Conservation (phyloP, 2,329 filamentous ascomycete genomes). For the Aspergillus pseudotamarii region DNA sequence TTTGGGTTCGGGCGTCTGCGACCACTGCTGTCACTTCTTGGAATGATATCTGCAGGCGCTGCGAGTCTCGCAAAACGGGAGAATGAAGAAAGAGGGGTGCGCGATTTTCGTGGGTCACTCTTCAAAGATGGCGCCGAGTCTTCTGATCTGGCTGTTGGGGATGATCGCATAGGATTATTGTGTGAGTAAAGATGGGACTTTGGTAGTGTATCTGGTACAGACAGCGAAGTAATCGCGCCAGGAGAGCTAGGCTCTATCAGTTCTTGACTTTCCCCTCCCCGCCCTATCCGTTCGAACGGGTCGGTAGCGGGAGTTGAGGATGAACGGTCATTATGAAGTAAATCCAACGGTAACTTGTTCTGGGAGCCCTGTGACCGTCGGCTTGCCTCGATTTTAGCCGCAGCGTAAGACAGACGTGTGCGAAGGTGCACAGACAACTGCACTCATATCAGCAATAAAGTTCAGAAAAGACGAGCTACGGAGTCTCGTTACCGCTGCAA, state of each 20-base stretch:
- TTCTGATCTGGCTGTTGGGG: constrained; percentile 17
- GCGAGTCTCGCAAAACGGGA: constrained; percentile 39
- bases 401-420: constrained; percentile 85
- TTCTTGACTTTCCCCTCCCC: constrained; percentile 5
- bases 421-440: constrained; percentile 78
- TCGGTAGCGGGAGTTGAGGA: constrained; percentile 58
- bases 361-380: constrained; percentile 76
- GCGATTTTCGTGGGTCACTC: constrained; percentile 21
- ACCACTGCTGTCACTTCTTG: constrained; percentile 31
- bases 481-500: constrained; percentile 70
- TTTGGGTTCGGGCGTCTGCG: constrained; percentile 45
- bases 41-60: constrained; percentile 47
- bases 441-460: constrained; percentile 25
- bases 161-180: constrained; percentile 14
- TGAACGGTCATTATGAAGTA: constrained; percentile 69
- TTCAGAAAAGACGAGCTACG: not conserved
- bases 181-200: constrained; percentile 13
- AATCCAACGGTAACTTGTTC: constrained; percentile 74
- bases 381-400: constrained; percentile 88
- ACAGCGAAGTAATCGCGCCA: constrained; percentile 21
- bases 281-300: constrained; percentile 55
- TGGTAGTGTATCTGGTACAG: constrained; percentile 20
- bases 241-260: constrained; percentile 28
- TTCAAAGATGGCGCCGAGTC: constrained; percentile 16
- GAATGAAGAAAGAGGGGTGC: constrained; percentile 19